Percentiles rank a stretch among this genome's conserved stretches.
phyloP scores from a whole-genome alignment of 2,329 filamentous ascomycete genomes.

The Bimuria novae-zelandiae region DNA sequence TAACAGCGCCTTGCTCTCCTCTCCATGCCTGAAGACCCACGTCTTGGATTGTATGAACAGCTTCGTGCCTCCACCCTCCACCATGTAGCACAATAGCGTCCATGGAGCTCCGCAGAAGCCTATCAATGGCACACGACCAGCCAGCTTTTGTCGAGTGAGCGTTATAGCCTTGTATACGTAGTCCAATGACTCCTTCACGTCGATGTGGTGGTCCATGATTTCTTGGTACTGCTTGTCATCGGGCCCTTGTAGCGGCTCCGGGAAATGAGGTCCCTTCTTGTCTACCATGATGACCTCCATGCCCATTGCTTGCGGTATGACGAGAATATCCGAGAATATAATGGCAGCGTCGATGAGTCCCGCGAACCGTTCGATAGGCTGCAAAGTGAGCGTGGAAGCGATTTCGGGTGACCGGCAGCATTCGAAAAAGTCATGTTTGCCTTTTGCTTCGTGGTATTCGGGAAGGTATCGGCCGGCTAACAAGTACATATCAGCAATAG shows the following conservation, averaged over 20 bases:
- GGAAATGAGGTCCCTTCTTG: conserved; percentile 95
- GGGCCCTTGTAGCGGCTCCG: conserved; percentile 77
- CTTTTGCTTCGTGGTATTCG: conserved; percentile 97
- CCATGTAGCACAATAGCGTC: conserved; percentile 98
- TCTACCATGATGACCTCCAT: conserved; percentile 99
- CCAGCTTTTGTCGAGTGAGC: conserved; percentile 83
- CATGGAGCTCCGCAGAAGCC: conserved; percentile 97
- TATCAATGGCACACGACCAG: conserved; percentile 87
- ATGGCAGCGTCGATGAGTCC: conserved; percentile 95
- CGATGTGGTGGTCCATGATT: conserved; percentile 76
- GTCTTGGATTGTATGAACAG: conserved; percentile 93
- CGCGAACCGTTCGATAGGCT: conserved; percentile 88
- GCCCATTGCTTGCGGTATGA: conserved; percentile 96
- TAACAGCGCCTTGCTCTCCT: conserved; percentile 78
- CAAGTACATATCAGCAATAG: conserved; percentile 16
- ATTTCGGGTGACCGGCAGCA: conserved; percentile 94
- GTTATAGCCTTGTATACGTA: conserved; percentile 98
- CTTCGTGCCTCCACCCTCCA: conserved; percentile 95
- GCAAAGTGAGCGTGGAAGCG: conserved; percentile 88
- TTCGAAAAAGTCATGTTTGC: conserved; percentile 89
- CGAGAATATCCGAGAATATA: conserved; percentile 98
- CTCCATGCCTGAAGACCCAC: conserved; percentile 90
- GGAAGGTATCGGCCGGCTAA: conserved; percentile 93
- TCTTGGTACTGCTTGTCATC: conserved; percentile 81
- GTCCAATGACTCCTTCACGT: conserved; percentile 81